phyloP scores from a whole-genome alignment of 2,329 filamentous ascomycete species.

The Hirsutella rhossiliensis region DNA sequence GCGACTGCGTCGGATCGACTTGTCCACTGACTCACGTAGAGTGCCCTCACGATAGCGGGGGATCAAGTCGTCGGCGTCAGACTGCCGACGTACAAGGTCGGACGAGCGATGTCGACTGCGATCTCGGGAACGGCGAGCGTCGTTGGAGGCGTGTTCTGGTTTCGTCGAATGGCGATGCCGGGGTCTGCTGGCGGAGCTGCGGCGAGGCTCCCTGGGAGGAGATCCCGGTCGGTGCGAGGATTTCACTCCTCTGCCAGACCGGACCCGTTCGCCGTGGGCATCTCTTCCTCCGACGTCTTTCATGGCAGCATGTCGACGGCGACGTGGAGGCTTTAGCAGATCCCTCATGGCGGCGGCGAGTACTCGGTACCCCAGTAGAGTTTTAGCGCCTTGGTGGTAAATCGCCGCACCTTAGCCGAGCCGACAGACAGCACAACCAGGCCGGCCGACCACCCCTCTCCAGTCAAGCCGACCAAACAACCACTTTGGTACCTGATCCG shows the following conservation, averaged over 20 bases:
- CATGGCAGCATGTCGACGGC: constrained; percentile 28
- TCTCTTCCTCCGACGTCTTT: constrained; percentile 24
- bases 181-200: constrained; percentile 14
- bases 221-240: constrained; percentile 19
- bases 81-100: constrained; percentile 13
- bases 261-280: constrained; percentile 24
- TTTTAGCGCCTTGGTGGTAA: constrained; percentile 25
- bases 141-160: constrained; percentile 21
- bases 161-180: constrained; percentile 21
- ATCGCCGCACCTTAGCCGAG: constrained; percentile 28
- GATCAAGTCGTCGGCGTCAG: constrained; percentile 24
- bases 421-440: constrained; percentile 11
- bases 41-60: constrained; percentile 23
- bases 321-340: constrained; percentile 20
- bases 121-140: constrained; percentile 25
- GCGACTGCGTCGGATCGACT: constrained; percentile 20
- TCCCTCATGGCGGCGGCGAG: constrained; percentile 10
- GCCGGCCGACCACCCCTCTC: neutral
- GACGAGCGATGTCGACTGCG: constrained; percentile 17
- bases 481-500: too few species aligned
- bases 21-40: constrained; percentile 16
- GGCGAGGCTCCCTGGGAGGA: constrained; percentile 18
- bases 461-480: too few species aligned
- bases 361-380: constrained; percentile 17
- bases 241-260: constrained; percentile 20